Conservation (phyloP, 257 asterid species). For the Coffea eugenioides region DNA sequence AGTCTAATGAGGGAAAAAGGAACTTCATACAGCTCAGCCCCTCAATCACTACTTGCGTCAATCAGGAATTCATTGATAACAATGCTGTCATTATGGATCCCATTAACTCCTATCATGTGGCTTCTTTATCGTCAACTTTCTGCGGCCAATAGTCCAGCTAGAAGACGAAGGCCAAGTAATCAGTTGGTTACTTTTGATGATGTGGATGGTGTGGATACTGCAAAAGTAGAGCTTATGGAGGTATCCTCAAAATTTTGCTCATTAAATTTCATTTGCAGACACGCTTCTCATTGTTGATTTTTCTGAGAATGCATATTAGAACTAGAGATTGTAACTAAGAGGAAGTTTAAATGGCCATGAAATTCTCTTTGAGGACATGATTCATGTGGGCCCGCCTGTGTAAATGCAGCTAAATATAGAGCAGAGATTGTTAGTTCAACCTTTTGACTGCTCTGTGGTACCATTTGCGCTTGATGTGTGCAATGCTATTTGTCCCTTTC, state of each 20-base stretch:
- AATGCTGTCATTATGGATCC: conserved; percentile 81
- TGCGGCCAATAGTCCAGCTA: conserved; percentile 86
- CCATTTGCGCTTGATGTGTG: background rate
- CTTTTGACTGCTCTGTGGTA: background rate
- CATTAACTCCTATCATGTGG: conserved; percentile 89
- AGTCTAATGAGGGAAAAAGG: conserved; percentile 85
- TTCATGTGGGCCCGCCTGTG: background rate
- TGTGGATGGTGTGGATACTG: conserved; percentile 92
- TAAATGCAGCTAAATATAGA: background rate
- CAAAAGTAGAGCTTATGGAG: conserved; percentile 96
- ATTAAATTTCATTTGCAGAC: background rate
- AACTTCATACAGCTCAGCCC: conserved; percentile 74
- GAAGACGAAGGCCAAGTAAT: conserved; percentile 55
- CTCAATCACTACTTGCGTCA: conserved; percentile 65
- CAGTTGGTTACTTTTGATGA: conserved; percentile 75
- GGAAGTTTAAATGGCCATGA: background rate
- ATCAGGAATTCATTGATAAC: conserved; percentile 76
- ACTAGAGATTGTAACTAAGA: background rate
- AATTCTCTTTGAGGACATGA: background rate
- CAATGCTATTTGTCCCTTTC: background rate
- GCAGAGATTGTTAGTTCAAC: background rate
- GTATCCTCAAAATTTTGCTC: conserved; percentile 29
- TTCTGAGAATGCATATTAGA: background rate
- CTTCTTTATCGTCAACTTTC: conserved; percentile 82
- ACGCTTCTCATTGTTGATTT: background rate